Evolutionary conservation across 352 stramenopile species (phyloP), one percentile per base, ranked within the genome.

Genomic region (Phytophthora ohioensis): DNA sequence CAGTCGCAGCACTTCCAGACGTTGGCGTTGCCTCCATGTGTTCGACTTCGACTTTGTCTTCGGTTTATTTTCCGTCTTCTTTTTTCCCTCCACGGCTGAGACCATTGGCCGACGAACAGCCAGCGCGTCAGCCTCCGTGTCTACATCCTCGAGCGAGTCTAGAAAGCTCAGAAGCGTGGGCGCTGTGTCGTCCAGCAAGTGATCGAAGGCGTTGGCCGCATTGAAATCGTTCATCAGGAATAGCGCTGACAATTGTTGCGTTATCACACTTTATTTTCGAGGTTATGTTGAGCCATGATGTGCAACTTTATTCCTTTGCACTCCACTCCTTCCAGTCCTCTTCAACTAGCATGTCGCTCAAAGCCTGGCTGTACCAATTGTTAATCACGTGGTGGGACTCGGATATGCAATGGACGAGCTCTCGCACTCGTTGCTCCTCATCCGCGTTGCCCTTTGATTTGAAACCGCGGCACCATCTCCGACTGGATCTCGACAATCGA

Each of bases 1-100:
- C 11, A 75, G 36, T 34, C 51, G 35, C 30, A 71, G 47, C 1
- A 75, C n/a, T n/a, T 75, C 67, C 17, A 63, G 21, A 3, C 61
- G 41, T 15, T 63, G 60, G 1, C 61, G 46, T 21, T 75, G 61
- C 38, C 60, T 48, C 67, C 67, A 75, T 10, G 54, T 75, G 15
- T 75, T 75, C 27, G 67, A 69, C 30, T 69, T 73, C 15, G 58
- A 60, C 51, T 64, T 72, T 3, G 43, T 2, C n/a, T 51, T 57
- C 6, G 31, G 15, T 43, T 54, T 57, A 27, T 31, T 64, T 30
- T 66, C n/a, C 6, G 21, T 36, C 6, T 30, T 27, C 27, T 45
- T 47, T 36, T 38, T 31, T 31, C 12, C 38, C 9, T 56, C 45
- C 27, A 53, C 36, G 17, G 21, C 41, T 27, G 62, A 27, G 7